Percentiles rank a stretch among this genome's conserved stretches.
phyloP scores from a whole-genome alignment of 768 basidiomycete genomes.

The Roridomyces roridus region DNA sequence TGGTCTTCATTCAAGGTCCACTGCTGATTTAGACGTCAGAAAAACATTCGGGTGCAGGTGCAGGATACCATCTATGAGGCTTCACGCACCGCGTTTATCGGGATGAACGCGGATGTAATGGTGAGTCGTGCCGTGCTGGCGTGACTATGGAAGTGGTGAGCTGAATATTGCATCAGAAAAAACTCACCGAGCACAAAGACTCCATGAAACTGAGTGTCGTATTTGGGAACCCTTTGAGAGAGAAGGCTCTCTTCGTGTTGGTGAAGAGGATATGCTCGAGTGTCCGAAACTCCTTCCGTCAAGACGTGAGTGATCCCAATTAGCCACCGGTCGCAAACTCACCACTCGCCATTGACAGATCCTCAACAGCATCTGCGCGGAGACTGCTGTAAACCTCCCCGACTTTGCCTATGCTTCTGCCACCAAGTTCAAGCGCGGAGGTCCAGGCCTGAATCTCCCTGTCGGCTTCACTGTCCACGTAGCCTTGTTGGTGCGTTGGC shows the following conservation, averaged over 20 bases:
- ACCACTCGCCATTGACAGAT: neutral
- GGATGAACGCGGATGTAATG: neutral
- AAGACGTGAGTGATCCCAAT: neutral
- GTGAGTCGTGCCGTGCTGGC: too few relatives aligned
- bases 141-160: too few relatives aligned
- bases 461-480: neutral
- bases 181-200: neutral
- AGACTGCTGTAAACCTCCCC: neutral
- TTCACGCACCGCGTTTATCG: neutral
- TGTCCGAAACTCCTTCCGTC: neutral
- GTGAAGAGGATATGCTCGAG: neutral
- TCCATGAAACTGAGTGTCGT: neutral
- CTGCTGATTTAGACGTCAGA: neutral
- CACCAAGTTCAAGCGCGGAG: neutral
- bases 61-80: constrained; percentile 1
- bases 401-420: neutral
- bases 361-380: neutral
- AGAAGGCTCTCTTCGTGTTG: neutral
- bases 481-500: neutral
- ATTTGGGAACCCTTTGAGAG: neutral
- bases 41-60: neutral
- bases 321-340: too few relatives aligned
- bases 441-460: neutral
- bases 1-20: neutral
- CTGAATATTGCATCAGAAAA: neutral